phyloP scores from a whole-genome alignment of 2,329 filamentous ascomycete genomes.

The Tympanopsis confertula region DNA sequence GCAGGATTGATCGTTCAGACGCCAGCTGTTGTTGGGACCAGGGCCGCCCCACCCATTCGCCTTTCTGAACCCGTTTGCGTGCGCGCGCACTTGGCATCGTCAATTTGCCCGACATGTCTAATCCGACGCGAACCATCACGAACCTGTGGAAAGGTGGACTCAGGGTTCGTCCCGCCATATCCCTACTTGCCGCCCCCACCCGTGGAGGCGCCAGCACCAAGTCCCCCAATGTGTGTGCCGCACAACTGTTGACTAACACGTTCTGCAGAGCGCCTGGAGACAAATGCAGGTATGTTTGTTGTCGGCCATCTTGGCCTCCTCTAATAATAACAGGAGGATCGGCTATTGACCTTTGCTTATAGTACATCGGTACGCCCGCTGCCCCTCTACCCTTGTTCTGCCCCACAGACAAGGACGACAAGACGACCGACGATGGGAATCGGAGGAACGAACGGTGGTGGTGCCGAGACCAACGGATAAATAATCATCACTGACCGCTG shows the following conservation, averaged over 20 bases:
- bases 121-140: conserved; percentile 70
- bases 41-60: neutral
- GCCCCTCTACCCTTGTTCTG: too few relatives aligned
- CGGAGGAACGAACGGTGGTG: neutral
- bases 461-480: conserved; percentile 1
- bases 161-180: conserved; percentile 44
- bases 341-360: conserved; percentile 8
- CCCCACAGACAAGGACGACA: too few relatives aligned
- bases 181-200: too few relatives aligned
- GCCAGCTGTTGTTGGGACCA: neutral
- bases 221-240: too few relatives aligned
- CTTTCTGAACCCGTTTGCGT: neutral
- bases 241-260: too few relatives aligned
- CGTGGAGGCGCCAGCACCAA: too few relatives aligned
- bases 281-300: conserved; percentile 73
- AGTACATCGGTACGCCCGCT: conserved; percentile 45
- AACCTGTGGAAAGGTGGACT: conserved; percentile 81
- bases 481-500: neutral
- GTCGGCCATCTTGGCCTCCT: too few relatives aligned
- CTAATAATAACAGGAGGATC: too few relatives aligned
- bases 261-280: conserved; percentile 68
- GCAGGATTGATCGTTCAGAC: too few relatives aligned
- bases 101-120: conserved; percentile 64
- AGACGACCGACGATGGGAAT: neutral
- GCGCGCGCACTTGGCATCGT: conserved; percentile 4